A percentile compares a stretch with the other conserved stretches of the same genome.
These are phyloP conservation scores for Trichaptum fuscoviolaceum DNA, from an alignment of 768 basidiomycete species.

Conservation along the genomic window DNA sequence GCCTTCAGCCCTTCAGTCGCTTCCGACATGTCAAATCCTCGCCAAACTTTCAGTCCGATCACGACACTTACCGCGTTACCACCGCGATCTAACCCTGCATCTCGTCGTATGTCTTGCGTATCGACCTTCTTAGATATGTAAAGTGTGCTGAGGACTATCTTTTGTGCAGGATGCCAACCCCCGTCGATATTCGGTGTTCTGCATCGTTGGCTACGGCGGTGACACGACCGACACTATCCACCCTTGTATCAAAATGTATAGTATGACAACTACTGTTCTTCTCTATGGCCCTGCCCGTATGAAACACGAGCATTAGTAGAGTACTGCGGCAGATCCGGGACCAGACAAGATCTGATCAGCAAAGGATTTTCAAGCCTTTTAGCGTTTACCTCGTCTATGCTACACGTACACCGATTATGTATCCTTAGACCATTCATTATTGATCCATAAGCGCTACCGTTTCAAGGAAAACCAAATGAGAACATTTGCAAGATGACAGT, in stretches of 20 bases:
- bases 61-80: background rate
- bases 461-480: background rate
- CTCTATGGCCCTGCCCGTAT: background rate
- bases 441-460: background rate
- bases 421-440: background rate
- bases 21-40: background rate
- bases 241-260: background rate
- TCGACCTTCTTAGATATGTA: background rate
- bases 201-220: background rate
- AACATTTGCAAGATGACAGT: background rate
- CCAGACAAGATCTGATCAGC: background rate
- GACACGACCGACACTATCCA: background rate
- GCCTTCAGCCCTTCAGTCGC: background rate
- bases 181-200: background rate
- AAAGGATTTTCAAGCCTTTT: background rate
- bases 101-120: background rate
- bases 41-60: constrained; percentile 1
- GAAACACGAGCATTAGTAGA: background rate
- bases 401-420: background rate
- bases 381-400: background rate
- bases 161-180: background rate
- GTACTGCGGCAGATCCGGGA: background rate
- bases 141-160: background rate
- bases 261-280: background rate
- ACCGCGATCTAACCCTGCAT: background rate